Base-by-base conservation (phyloP, 2,329 filamentous ascomycete species). In the Cladosporium sp. region DNA sequence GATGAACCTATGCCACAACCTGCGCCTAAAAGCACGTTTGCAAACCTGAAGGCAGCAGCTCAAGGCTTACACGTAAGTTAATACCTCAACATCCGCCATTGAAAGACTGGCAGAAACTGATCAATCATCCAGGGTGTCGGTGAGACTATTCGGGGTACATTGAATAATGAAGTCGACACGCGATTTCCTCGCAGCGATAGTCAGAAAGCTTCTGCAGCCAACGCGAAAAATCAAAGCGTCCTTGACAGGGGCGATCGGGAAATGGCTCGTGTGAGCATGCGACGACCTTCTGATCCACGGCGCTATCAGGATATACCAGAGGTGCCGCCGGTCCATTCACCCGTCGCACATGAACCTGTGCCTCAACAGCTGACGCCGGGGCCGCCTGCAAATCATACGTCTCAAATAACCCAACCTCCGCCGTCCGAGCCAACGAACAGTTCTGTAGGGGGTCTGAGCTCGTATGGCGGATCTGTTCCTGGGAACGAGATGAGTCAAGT, bases 141-240 rank as follows among this genome's bases (percentile, higher is more conserved):
- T 28, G 68, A 71, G 54, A 70, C 68, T 13, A 60, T 71, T 34
- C 63, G 68, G 9, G 66, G 67, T 6, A 69, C 68, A 2, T 56
- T 71, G 1, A 71, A 70, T 61, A 64, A 62, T 58, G 67, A 68
- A 62, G 62, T 70, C 53, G 69, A 71, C 57, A 57, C 45, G 8
- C 62, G 65, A 7, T 64, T 68, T 45, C 63, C 66, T 3, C 58
- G 66, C 13, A 61, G 57, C n/a, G 63, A 69, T 58, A 49, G 65
- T n/a, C 59, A 67, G 24, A 70, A 69, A 51, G 62, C 62, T 3
- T 62, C 64, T 2, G 63, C 62, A 2, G 64, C 61, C 2, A 62
- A 65, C 9, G 63, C 62, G 13, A 69, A 70, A 56, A 71, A 71
- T 32, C 60, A 63, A 17, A 60, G 59, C 8, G 64, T 61, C 1